Percentiles rank a stretch among this genome's conserved stretches.
These are phyloP conservation scores for Setomelanomma holmii DNA, from an alignment of 2,329 filamentous ascomycete species.

Conservation along the genomic window DNA sequence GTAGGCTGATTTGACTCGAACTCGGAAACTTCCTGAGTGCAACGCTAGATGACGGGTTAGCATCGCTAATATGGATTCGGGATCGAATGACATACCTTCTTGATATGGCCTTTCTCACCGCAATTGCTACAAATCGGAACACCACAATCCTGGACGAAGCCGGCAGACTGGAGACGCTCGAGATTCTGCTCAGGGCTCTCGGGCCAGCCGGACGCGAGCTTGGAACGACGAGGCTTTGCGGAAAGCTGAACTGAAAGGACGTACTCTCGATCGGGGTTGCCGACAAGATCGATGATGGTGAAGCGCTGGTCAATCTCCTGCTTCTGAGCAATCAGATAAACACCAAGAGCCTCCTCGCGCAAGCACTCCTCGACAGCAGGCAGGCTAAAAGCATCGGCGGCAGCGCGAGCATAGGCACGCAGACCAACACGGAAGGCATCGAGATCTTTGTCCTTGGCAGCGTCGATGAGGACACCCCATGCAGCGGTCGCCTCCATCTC, in stretches of 20 bases:
- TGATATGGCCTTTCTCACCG: slow-evolving; percentile 67
- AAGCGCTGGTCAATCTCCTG: slow-evolving; percentile 52
- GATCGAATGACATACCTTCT: slow-evolving; percentile 43
- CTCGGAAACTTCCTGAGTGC: slow-evolving; percentile 65
- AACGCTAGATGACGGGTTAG: slow-evolving; percentile 51
- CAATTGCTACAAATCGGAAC: slow-evolving; percentile 70
- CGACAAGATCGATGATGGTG: slow-evolving; percentile 61
- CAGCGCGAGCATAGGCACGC: slow-evolving; percentile 58
- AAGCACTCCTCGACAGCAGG: slow-evolving; percentile 59
- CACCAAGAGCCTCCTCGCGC: slow-evolving; percentile 54
- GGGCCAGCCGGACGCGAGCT: slow-evolving; percentile 67
- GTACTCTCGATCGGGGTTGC: slow-evolving; percentile 68
- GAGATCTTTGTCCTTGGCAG: slow-evolving; percentile 58
- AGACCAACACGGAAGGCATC: slow-evolving; percentile 57
- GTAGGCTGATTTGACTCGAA: slow-evolving; percentile 49
- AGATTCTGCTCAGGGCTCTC: slow-evolving; percentile 65
- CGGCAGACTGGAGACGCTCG: slow-evolving; percentile 69
- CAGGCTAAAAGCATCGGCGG: slow-evolving; percentile 48
- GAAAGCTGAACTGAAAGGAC: slow-evolving; percentile 69
- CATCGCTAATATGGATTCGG: not conserved
- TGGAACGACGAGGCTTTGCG: slow-evolving; percentile 59
- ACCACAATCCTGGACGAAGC: slow-evolving; percentile 67
- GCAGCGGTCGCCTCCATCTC: slow-evolving; percentile 58
- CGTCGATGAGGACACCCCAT: slow-evolving; percentile 58
- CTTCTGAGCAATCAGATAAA: slow-evolving; percentile 62